Evolutionary conservation across 352 stramenopile genomes (phyloP).

Genomic region (Phytophthora multivora): DNA sequence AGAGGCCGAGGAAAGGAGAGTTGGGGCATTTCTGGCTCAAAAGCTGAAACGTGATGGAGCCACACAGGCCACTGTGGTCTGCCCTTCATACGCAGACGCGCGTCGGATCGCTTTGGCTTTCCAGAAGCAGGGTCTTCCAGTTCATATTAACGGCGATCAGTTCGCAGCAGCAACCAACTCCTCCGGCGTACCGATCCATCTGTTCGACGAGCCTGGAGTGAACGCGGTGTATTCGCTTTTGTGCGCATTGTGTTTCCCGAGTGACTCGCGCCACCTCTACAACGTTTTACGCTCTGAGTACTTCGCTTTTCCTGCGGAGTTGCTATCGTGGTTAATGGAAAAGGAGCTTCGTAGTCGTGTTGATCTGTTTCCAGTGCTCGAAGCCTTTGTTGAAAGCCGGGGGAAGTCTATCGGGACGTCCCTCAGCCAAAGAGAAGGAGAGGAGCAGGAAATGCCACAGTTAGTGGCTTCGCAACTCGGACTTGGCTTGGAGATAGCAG

Average conservation of each 20-base stretch:
- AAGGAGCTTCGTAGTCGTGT: slow-evolving; percentile 54
- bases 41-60: slow-evolving; percentile 1
- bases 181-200: slow-evolving; percentile 23
- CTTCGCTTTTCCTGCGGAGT: slow-evolving; percentile 54
- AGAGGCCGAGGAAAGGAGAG: slow-evolving; percentile 28
- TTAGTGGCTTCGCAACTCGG: slow-evolving; percentile 20
- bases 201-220: slow-evolving; percentile 69
- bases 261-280: slow-evolving; percentile 76
- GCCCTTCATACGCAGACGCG: slow-evolving; percentile 42
- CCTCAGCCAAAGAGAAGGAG: slow-evolving; percentile 11
- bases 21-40: slow-evolving; percentile 28
- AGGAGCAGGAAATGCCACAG: slow-evolving; percentile 6
- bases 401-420: slow-evolving; percentile 28
- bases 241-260: slow-evolving; percentile 65
- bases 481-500: slow-evolving; percentile 32
- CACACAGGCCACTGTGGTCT: slow-evolving; percentile 37
- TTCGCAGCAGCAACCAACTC: slow-evolving; percentile 14
- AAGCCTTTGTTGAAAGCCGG: slow-evolving; percentile 49
- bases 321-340: slow-evolving; percentile 74
- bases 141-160: slow-evolving; percentile 14
- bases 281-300: slow-evolving; percentile 75
- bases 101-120: slow-evolving; percentile 44
- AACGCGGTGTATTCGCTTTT: slow-evolving; percentile 72
- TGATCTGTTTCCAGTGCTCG: slow-evolving; percentile 57
- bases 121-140: slow-evolving; percentile 35